Evolutionary conservation across 1,284 basidiomycete genomes (phyloP), one percentile per base, ranked within the genome.

Genomic region (Pisolithus thermaeus): DNA sequence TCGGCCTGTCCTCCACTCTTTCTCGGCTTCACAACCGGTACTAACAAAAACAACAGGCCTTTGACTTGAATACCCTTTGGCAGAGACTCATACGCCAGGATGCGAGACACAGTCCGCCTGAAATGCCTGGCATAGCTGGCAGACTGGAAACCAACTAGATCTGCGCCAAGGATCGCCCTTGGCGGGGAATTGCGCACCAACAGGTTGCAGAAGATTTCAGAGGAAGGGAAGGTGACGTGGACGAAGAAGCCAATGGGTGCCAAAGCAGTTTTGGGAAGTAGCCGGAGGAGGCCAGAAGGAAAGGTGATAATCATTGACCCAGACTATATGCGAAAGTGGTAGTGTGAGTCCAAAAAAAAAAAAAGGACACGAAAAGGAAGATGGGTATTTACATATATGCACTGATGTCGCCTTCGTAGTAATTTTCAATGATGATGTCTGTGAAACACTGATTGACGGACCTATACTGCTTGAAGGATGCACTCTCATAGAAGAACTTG

Each of bases 161-260:
- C 82, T 3, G 83, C 79, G 9, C 85, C 88, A 12, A 94, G 81
- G 59, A 94, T 70, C 4, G 90, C 91, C 16, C 78, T 74, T 14
- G 93, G 71, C 4, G 92, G 72, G 16, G 77, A 71, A 54, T 83
- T 76, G 50, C 85, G 77, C 3, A 86, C 79, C 36, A 84, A 80
- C 32, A 93, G 74, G 62, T 90, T 92, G 7, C 90, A 78, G 76
- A 93, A 92, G 55, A 93, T 90, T 68, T 94, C 92, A 22, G 87
- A 90, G 8, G 82, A 86, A 0, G 91, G 91, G 69, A 93, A 94
- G 1, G 91, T 87, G 56, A 92, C 90, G 61, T 93, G 91, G 68
- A 92, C 78, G 73, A 94, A 93, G 73, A n/a, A n/a, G n/a, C n/a
- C n/a, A n/a, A n/a, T n/a, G n/a, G n/a, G n/a, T n/a, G n/a, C n/a